Evolutionary conservation across 306 rosid species (phyloP).

Genomic region (Castanopsis chinensis): DNA sequence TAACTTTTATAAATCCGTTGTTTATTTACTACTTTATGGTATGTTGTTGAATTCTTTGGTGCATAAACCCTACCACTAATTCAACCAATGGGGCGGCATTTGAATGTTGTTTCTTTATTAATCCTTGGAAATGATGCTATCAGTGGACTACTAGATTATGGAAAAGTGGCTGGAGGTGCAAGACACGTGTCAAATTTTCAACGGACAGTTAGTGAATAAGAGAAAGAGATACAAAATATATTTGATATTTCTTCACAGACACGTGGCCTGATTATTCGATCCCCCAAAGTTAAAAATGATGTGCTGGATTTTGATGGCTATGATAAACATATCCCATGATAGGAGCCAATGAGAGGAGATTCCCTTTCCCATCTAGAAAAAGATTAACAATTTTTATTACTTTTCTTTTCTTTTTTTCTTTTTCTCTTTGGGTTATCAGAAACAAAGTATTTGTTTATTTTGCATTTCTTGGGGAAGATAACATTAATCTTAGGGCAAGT

Average conservation of each 20-base stretch:
- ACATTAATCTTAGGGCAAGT: too few species aligned
- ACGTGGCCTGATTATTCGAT: slow-evolving; percentile 30
- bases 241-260: background rate
- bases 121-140: slow-evolving; percentile 16
- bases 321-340: slow-evolving; percentile 11
- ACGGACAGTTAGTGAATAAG: slow-evolving; percentile 8
- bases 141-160: slow-evolving; percentile 6
- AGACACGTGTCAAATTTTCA: slow-evolving; percentile 20
- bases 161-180: slow-evolving; percentile 21
- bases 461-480: too few species aligned
- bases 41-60: slow-evolving; percentile 5
- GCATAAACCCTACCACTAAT: slow-evolving; percentile 19
- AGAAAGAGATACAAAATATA: background rate
- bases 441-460: too few species aligned
- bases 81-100: slow-evolving; percentile 42
- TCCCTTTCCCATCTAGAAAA: slow-evolving; percentile 22
- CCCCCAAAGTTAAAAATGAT: background rate
- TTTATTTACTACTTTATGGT: slow-evolving; percentile 13
- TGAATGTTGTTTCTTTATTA: background rate
- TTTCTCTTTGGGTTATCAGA: too few species aligned
- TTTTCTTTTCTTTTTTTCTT: background rate
- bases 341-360: background rate
- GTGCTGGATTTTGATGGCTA: slow-evolving; percentile 15
- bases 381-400: background rate
- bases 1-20: slow-evolving; percentile 12